Evolutionary conservation across 2,329 filamentous ascomycete species (phyloP), one percentile per base, ranked within the genome.

Genomic region (Xylaria sp.): DNA sequence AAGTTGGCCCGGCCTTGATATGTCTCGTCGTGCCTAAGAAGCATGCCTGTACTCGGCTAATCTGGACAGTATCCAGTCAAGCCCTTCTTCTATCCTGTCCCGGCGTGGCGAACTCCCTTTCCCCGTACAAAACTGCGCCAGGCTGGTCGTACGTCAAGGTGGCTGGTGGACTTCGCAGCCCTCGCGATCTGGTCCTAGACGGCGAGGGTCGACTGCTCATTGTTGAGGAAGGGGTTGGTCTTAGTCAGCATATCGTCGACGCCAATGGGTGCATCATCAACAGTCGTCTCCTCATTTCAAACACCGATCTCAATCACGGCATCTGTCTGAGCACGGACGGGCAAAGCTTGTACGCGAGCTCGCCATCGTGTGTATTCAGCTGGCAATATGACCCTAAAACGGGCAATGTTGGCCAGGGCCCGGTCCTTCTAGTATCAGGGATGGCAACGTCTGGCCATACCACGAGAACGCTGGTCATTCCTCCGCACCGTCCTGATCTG

Each of bases 391-490:
- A 88, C 73, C 74, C 82, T 4, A 70, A 73, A 0, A 78, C 77
- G 4, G 80, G 80, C 11, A 81, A 82, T 3, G 80, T 82, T 15
- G 44, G 53, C 51, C 67, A 59, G 22, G 45, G 61, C 42, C 79
- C 79, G 13, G 77, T 77, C 22, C 82, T 80, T 1, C 63, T 90
- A 2, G 78, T 90, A 45, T 81, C 78, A 11, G 84, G 84, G 27
- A 89, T 90, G 86, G 79, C 66, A 15, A 73, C 79, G 10, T 76
- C 77, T 10, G 86, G 85, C 39, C 87, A 90, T 64, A 82, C 79
- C 2, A 87, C 87, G 2, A 79, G 88, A 22, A 89, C 88, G 0
- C 76, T 90, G 7, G 78, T 87, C 42, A 78, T 89, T 11, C 83
- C 86, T 0, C 76, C 81, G 5, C 77, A 80, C 25, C 80, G 79